Evolutionary conservation across 495 filamentous ascomycete species (phyloP), one percentile per base, ranked within the genome.

Genomic region (Aspergillus steynii): DNA sequence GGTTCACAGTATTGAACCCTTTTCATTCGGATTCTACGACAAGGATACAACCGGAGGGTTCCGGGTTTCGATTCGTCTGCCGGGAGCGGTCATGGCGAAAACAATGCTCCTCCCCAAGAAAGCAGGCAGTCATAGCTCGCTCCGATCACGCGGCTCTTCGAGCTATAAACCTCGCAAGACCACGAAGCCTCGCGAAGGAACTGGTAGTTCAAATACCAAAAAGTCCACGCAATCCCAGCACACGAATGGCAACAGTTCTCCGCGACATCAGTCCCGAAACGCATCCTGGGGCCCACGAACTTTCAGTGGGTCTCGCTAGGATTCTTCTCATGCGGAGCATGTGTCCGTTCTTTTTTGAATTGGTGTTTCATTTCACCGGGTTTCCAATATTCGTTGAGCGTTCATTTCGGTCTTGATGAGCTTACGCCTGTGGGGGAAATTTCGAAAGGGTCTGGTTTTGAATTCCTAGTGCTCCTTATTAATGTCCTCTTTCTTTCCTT

Each of bases 1-100:
- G 59, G 68, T 79, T 5, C 71, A 73, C 26, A 81, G 71, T 48
- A 59, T 77, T 51, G 76, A 78, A 31, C 65, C 74, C 1, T 79
- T 66, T 61, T 50, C 47, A 14, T 60, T 80, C 31, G 71, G 73
- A 15, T 29, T 63, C 5, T 60, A 70, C n/a, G 77, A 81, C 26
- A 74, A 70, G 52, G 78, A 81, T 55, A 31, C 42, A 4, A 63
- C 72, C 53, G 72, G 76, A 29, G 72, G 76, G 42, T 55, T 68
- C 29, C 70, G 67, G 0, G 67, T 75, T 15, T 59, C 62, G 8
- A 62, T 83, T 57, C 70, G 66, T 10, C 58, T 80, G 15, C 77
- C 80, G 8, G 80, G 79, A 5, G 61, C 66, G 20, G 56, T 55
- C 12, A 59, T 66, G n/a, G 63, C 68, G 31, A 80, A 70, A 47